Evolutionary conservation across 805 yeast species (phyloP), one percentile per base, ranked within the genome.

Genomic region (Candida cerambycidarum): DNA sequence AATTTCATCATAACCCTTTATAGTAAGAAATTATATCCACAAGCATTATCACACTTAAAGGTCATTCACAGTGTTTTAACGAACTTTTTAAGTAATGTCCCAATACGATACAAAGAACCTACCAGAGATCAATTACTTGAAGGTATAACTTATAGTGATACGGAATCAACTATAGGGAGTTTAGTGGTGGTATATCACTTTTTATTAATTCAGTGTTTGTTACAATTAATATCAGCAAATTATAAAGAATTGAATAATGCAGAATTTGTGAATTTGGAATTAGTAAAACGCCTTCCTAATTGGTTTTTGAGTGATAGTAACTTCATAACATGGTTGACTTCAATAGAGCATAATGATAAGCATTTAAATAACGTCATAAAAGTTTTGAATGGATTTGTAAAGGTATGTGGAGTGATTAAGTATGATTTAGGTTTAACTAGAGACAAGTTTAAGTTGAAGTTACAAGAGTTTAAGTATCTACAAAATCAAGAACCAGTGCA

Each of bases 111-210:
- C 13, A 19, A 14, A 34, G 38, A 34, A 10, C 29, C 30, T 6
- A 23, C 3, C 15, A 21, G 4, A 11, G n/a, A 9, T 18, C 36
- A 32, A 21, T 21, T 36, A 36, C 21, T 36, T 12, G 17, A 12
- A 13, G 39, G 39, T 8, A 17, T 36, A 12, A 23, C 14, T 14
- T 36, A 18, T 16, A 21, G 6, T 27, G 23, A 25, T 12, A 9
- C 23, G 14, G n/a, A n/a, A n/a, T n/a, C n/a, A n/a, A 14, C 9
- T 8, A 4, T 21, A n/a, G n/a, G n/a, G 2, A 52, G 50, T 32
- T 27, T 57, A 24, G 47, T 54, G 17, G 46, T 56, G 23, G 63
- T 68, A 4, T 60, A 46, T 44, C 62, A 65, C 45, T 62, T 63
- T 37, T 46, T 65, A 28, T 30, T 53, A 3, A 36, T 64, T 12